Evolutionary conservation across 1,284 basidiomycete species (phyloP).

Genomic region (Moesziomyces sp.): DNA sequence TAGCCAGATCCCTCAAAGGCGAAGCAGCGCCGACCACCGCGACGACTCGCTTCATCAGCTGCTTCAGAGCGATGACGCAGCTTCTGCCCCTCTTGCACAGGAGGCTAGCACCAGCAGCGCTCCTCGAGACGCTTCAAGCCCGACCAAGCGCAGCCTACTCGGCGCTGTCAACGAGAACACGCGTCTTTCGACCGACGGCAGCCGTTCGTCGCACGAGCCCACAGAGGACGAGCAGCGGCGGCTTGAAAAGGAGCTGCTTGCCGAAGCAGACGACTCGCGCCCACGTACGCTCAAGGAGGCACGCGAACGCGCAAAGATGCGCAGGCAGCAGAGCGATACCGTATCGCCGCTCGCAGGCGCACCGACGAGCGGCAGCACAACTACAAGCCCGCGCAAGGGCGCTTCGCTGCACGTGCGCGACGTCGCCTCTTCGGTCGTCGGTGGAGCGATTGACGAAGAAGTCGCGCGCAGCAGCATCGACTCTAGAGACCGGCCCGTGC

Average conservation of each 20-base stretch:
- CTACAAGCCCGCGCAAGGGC: conserved; percentile 15
- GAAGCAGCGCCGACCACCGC: conserved; percentile 26
- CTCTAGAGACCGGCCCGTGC: conserved; percentile 29
- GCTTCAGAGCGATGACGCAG: background rate
- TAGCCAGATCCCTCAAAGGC: conserved; percentile 18
- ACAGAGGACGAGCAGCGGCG: conserved; percentile 37
- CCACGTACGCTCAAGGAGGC: conserved; percentile 52
- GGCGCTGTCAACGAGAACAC: conserved; percentile 11
- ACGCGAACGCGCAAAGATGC: conserved; percentile 41
- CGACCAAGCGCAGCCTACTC: conserved; percentile 10
- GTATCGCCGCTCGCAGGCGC: conserved; percentile 5
- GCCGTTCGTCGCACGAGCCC: conserved; percentile 18
- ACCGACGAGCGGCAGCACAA: background rate
- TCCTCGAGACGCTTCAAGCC: conserved; percentile 5
- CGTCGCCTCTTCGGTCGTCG: conserved; percentile 23
- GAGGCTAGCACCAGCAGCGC: background rate
- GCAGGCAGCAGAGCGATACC: conserved; percentile 33
- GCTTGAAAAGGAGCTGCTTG: conserved; percentile 37
- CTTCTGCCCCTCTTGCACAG: too few species aligned
- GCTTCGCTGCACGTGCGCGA: conserved; percentile 26
- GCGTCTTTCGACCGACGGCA: conserved; percentile 1
- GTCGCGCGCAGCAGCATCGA: conserved; percentile 28
- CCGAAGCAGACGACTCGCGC: conserved; percentile 31
- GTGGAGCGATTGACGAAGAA: conserved; percentile 10
- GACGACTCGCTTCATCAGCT: conserved; percentile 6